A percentile compares a stretch with the other conserved stretches of the same genome.
Conservation (phyloP, 495 filamentous ascomycete species). For the Trichoderma reesei region DNA sequence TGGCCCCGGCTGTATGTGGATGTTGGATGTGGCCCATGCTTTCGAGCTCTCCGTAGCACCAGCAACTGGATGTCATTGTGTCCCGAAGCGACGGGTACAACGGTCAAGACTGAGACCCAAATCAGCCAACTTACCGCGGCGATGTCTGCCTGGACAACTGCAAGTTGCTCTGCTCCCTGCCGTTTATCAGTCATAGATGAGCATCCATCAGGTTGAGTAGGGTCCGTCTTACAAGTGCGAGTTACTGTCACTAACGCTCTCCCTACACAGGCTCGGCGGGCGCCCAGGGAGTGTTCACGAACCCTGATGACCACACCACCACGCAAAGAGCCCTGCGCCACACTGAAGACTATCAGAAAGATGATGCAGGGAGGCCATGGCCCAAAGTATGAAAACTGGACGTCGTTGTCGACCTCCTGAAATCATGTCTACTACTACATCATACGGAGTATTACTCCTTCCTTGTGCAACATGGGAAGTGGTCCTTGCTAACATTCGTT, state of each 20-base stretch:
- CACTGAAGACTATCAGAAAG: not conserved
- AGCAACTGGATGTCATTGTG: slow-evolving; percentile 1
- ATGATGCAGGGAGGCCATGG: not conserved
- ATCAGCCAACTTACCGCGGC: not conserved
- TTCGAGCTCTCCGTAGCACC: not conserved
- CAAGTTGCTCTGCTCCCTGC: not conserved
- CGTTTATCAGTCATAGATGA: not conserved
- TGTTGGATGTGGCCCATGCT: not conserved
- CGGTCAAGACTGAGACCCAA: not conserved
- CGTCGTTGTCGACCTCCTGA: not conserved
- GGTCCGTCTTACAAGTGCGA: not conserved
- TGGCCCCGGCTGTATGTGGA: not conserved
- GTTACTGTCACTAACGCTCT: not conserved
- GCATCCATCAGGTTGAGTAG: not conserved
- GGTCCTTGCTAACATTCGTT: not conserved
- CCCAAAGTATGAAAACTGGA: not conserved
- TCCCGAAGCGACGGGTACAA: not conserved
- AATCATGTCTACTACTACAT: not conserved
- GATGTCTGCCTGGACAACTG: not conserved
- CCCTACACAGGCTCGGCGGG: not conserved
- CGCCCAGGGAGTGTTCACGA: not conserved
- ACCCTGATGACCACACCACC: not conserved
- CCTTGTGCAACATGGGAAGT: not conserved
- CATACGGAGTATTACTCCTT: not conserved
- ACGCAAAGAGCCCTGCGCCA: not conserved